Percentiles rank a stretch among this genome's conserved stretches.
phyloP scores from a whole-genome alignment of 2,329 filamentous ascomycete genomes.

The Venturia aucupariae region DNA sequence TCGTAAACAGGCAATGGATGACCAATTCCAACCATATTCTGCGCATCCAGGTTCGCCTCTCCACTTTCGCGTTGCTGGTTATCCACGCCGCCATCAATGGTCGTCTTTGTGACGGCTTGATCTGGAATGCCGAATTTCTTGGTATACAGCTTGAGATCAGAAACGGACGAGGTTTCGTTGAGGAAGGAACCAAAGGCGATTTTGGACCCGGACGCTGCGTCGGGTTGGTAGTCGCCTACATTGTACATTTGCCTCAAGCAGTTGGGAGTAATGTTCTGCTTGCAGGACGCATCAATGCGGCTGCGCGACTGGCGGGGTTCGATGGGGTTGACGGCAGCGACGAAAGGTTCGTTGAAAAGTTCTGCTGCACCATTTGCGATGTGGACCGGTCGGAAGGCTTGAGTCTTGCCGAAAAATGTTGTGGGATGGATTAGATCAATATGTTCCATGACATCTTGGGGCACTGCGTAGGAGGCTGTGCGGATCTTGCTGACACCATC shows the following conservation, averaged over 20 bases:
- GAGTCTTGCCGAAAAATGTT: constrained; percentile 28
- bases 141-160: constrained; percentile 28
- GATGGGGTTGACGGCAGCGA: neutral
- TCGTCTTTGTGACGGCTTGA: constrained; percentile 2
- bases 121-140: constrained; percentile 13
- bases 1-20: constrained; percentile 36
- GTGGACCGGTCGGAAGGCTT: constrained; percentile 9
- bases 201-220: constrained; percentile 28
- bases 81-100: constrained; percentile 3
- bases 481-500: constrained; percentile 40
- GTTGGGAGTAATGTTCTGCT: constrained; percentile 35
- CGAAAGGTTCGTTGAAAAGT: constrained; percentile 8
- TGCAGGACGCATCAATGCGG: constrained; percentile 30
- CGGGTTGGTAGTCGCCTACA: constrained; percentile 32
- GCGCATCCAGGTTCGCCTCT: constrained; percentile 27
- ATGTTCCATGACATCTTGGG: constrained; percentile 42
- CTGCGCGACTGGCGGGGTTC: constrained; percentile 9
- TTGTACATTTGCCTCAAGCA: constrained; percentile 41
- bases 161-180: constrained; percentile 40
- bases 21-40: constrained; percentile 39
- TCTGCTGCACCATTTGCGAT: neutral
- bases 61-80: constrained; percentile 19
- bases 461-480: constrained; percentile 52
- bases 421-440: constrained; percentile 58
- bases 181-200: constrained; percentile 40